Evolutionary conservation across 768 basidiomycete species (phyloP).

Genomic region (Leccinum barrowsii): DNA sequence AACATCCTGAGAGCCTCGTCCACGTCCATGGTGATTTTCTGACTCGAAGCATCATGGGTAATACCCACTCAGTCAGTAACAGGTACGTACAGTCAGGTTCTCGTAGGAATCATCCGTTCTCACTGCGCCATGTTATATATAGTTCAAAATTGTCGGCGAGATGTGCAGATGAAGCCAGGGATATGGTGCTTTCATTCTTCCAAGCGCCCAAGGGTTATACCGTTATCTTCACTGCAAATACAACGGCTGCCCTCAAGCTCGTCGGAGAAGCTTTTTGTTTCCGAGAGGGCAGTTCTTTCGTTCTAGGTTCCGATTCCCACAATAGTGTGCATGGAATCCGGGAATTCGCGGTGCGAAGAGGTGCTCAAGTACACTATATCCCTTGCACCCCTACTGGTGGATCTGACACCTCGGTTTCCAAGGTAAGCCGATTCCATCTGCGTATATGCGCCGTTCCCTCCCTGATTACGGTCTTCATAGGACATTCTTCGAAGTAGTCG

Average conservation of each 20-base stretch:
- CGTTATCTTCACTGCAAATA: conserved; percentile 80
- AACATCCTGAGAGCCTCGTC: conserved; percentile 78
- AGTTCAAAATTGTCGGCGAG: conserved; percentile 71
- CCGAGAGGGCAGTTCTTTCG: conserved; percentile 48
- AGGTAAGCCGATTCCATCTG: conserved; percentile 41
- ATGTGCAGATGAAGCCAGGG: conserved; percentile 65
- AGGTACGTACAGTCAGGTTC: conserved; percentile 53
- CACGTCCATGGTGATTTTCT: conserved; percentile 69
- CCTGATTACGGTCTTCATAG: conserved; percentile 32
- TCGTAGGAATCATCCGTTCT: neutral
- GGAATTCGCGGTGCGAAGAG: conserved; percentile 57
- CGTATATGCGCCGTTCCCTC: conserved; percentile 18
- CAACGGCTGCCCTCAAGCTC: conserved; percentile 75
- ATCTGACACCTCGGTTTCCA: conserved; percentile 52
- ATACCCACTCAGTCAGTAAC: conserved; percentile 81
- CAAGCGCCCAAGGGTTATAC: conserved; percentile 72
- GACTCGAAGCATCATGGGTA: conserved; percentile 63
- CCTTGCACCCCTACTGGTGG: conserved; percentile 62
- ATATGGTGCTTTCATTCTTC: conserved; percentile 74
- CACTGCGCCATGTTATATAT: neutral
- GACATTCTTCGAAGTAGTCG: conserved; percentile 49
- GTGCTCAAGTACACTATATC: conserved; percentile 62
- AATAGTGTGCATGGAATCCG: conserved; percentile 84
- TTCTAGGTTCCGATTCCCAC: conserved; percentile 76
- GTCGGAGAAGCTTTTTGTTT: conserved; percentile 83